Percentiles rank a stretch among this genome's conserved stretches.
Evolutionary conservation across 139 green algal species (phyloP).

Genomic region (Chlamydomonas sp.): DNA sequence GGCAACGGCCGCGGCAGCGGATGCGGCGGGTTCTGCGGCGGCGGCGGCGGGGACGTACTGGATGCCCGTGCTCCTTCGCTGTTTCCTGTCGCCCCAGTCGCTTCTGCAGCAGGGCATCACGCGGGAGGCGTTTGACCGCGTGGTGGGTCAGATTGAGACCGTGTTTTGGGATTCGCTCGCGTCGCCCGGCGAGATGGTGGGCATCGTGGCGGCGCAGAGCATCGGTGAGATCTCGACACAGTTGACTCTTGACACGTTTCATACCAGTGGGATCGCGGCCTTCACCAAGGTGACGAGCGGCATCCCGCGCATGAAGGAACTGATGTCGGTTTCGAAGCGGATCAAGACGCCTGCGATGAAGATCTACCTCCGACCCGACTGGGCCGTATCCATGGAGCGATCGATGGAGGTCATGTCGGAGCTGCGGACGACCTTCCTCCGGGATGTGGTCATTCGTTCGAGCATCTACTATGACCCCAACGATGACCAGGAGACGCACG

Average conservation of each 20-base stretch:
- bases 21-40: too few species aligned
- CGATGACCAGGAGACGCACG: conserved; percentile 45
- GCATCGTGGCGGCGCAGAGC: conserved; percentile 84
- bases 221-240: conserved; percentile 92
- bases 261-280: conserved; percentile 68
- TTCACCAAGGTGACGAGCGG: conserved; percentile 73
- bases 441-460: conserved; percentile 25
- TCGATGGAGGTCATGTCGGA: conserved; percentile 68
- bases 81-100: conserved; percentile 13
- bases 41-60: not conserved
- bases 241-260: conserved; percentile 68
- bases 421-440: conserved; percentile 89
- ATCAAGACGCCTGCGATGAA: conserved; percentile 89
- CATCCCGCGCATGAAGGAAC: conserved; percentile 90
- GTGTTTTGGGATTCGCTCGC: conserved; percentile 1
- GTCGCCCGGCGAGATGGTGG: conserved; percentile 65
- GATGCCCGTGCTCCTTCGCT: conserved; percentile 1
- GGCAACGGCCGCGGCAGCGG: too few species aligned
- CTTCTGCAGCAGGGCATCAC: conserved; percentile 48
- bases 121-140: conserved; percentile 70
- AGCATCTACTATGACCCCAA: conserved; percentile 36
- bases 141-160: conserved; percentile 49
- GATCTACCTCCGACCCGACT: conserved; percentile 52
- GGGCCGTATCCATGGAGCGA: conserved; percentile 31
- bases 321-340: conserved; percentile 86